Conservation (phyloP, 2,329 filamentous ascomycete species). For the Cordyceps militaris region DNA sequence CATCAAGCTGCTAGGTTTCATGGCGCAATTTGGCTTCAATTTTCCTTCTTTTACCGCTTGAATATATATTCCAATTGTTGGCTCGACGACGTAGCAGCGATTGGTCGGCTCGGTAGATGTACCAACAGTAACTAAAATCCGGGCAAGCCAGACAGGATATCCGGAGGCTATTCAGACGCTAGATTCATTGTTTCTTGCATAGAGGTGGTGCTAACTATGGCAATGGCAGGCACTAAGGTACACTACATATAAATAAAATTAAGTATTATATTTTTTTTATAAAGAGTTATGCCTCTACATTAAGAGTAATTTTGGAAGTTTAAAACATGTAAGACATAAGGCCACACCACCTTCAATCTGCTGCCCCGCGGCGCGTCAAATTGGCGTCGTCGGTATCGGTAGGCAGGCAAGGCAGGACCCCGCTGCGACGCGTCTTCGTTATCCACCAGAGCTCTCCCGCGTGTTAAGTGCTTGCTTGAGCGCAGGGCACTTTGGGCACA, state of each 20-base stretch:
- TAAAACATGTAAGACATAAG: no score
- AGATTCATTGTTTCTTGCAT: background rate
- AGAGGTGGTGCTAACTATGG: background rate
- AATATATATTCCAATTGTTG: background rate
- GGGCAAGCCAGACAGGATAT: background rate
- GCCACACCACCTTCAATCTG: background rate
- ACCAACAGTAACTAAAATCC: background rate
- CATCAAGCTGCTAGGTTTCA: background rate
- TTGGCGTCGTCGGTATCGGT: conserved; percentile 13
- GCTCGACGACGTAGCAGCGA: background rate
- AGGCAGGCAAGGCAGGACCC: conserved; percentile 7
- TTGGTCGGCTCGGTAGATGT: background rate
- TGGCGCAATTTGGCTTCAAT: background rate
- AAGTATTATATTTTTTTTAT: no score
- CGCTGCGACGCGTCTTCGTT: conserved; percentile 25
- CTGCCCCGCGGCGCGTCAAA: conserved; percentile 16
- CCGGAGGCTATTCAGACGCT: background rate
- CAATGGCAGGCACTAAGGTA: background rate
- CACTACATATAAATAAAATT: background rate
- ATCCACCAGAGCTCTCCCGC: conserved; percentile 21
- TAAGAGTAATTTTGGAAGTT: no score
- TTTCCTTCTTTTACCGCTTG: background rate
- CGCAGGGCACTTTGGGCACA: conserved; percentile 14
- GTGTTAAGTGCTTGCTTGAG: conserved; percentile 28
- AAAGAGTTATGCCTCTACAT: no score